These are phyloP conservation scores for Aeminium ludgeri DNA, from an alignment of 495 filamentous ascomycete species.

Conservation along the genomic window DNA sequence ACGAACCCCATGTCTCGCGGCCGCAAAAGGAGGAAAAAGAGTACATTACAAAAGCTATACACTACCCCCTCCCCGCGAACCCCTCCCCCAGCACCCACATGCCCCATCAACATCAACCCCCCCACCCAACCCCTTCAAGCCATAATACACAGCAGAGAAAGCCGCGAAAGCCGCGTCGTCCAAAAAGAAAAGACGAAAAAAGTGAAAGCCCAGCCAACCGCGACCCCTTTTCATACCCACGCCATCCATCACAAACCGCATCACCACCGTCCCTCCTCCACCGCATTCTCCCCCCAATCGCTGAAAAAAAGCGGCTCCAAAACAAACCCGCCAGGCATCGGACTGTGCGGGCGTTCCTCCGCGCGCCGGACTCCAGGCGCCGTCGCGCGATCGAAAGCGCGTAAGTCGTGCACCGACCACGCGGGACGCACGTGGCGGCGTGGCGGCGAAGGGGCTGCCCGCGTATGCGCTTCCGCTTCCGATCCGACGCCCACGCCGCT, in stretches of 20 bases:
- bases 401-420: conserved; percentile 1
- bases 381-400: conserved; percentile 1
- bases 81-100: not conserved
- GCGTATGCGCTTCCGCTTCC: too few species aligned
- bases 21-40: not conserved
- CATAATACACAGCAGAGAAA: not conserved
- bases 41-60: not conserved
- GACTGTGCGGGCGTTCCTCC: not conserved
- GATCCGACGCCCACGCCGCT: too few species aligned
- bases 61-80: not conserved
- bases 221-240: too few species aligned
- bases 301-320: not conserved
- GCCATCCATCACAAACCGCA: too few species aligned
- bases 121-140: not conserved
- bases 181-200: not conserved
- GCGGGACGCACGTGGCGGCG: conserved; percentile 1
- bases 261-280: too few species aligned
- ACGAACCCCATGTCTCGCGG: not conserved
- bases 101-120: too few species aligned
- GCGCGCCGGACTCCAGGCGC: not conserved
- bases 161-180: not conserved
- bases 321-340: not conserved
- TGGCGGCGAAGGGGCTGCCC: too few species aligned
- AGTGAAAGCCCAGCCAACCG: not conserved
- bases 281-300: too few species aligned